phyloP scores from a whole-genome alignment of 78 protist species.

The Dictyostelium intermedium region DNA sequence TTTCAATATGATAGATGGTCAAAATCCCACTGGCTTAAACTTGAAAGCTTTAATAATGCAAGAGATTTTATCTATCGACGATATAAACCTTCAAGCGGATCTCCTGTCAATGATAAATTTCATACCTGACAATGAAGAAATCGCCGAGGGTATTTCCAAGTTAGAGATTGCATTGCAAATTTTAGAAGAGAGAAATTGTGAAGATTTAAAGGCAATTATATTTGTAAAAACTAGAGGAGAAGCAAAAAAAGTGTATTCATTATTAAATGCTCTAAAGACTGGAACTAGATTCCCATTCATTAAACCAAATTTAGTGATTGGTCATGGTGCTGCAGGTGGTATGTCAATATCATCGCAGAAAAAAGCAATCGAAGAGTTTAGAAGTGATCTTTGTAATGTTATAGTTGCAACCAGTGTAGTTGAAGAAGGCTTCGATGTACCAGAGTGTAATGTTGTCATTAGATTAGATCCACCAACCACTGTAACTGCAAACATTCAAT shows the following conservation, averaged over 20 bases:
- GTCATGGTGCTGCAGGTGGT: conserved; percentile 7
- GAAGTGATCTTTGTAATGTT: neutral
- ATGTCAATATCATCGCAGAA: conserved; percentile 13
- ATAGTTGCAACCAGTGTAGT: conserved; percentile 28
- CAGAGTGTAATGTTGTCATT: conserved; percentile 40
- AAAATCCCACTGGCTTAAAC: neutral
- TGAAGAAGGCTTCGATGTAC: conserved; percentile 62
- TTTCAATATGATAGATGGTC: neutral
- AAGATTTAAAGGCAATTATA: neutral
- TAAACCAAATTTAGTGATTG: neutral
- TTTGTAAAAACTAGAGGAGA: conserved; percentile 17
- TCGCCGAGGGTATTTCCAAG: neutral
- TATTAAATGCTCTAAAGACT: neutral
- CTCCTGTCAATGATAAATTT: neutral
- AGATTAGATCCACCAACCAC: conserved; percentile 54
- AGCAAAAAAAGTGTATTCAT: neutral
- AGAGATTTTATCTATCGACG: neutral
- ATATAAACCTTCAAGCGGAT: neutral
- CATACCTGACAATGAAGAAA: neutral
- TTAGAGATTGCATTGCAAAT: conserved; percentile 3
- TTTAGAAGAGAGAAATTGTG: neutral
- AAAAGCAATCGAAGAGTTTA: neutral
- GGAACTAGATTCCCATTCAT: neutral
- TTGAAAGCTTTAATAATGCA: neutral
- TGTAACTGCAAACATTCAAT: conserved; percentile 41